Base-by-base conservation (phyloP, 176 grass and related monocot species). In the Metroxylon sagu region DNA sequence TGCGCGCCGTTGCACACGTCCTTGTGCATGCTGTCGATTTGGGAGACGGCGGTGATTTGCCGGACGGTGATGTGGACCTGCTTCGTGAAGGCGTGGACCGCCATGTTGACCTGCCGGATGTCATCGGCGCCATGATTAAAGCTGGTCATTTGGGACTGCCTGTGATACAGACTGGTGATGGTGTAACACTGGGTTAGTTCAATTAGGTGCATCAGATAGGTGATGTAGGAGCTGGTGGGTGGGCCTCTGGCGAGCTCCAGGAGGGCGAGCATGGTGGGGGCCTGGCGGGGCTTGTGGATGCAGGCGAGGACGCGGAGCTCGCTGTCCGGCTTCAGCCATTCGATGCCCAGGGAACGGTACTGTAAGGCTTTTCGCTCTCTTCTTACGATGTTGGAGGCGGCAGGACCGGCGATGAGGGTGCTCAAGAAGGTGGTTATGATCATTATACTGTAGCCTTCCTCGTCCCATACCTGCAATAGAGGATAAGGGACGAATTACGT, bases 271-370 rank as follows among this genome's bases (percentile, higher is more conserved):
- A 77, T 70, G 17, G 80, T 28, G 56, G 67, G 60, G 18, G 77
- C 70, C 12, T 76, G 64, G 0, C 54, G 39, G 50, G 76, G 65
- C 49, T 48, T 29, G 53, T 91, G 83, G 27, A 86, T 73, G 63
- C 88, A 93, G 2, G 79, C 53, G 8, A 93, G 77, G n/a, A 87
- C 12, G 4, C 89, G 74, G 35, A 93, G 73, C 74, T 93, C 71
- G 29, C 70, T 60, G 27, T 82, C 68, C 8, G 52, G 8, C 35
- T 51, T 64, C 16, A 90, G 67, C 56, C 77, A 56, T 70, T 90
- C 62, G 16, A 90, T 82, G 67, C 77, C 70, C 54, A 72, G 74
- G 6, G 79, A 73, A 7, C 69, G 71, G 29, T 85, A 77, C 1
- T 58, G 66, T 27, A 53, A 82, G 14, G 71, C 49, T 2, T 18